These are phyloP conservation scores for Hydnomerulius pinastri DNA, from an alignment of 768 basidiomycete genomes.

Conservation along the genomic window DNA sequence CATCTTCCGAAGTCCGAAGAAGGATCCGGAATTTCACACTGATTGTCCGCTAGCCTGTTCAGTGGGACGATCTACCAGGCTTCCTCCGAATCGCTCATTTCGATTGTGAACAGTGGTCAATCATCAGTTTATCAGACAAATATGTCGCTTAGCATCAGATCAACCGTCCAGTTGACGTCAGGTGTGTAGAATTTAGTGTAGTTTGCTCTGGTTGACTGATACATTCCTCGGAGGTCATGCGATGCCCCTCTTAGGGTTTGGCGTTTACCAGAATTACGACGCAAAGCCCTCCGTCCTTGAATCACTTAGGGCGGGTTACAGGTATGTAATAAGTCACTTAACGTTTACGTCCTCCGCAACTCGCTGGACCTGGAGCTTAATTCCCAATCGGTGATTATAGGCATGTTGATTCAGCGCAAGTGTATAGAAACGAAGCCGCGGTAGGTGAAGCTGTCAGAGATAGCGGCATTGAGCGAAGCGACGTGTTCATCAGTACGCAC, in stretches of 20 bases:
- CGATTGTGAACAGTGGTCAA: too few relatives aligned
- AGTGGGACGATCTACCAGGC: too few relatives aligned
- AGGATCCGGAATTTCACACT: too few relatives aligned
- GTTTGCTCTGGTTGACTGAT: conserved; percentile 4
- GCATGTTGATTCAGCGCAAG: conserved; percentile 74
- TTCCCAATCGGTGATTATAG: conserved; percentile 33
- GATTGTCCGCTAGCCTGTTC: too few relatives aligned
- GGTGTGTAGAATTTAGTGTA: conserved; percentile 28
- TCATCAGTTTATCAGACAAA: conserved; percentile 2
- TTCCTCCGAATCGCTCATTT: conserved; percentile 10
- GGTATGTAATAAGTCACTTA: conserved; percentile 32
- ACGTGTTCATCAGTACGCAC: conserved; percentile 69
- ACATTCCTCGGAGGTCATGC: conserved; percentile 41
- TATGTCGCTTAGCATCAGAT: conserved; percentile 33
- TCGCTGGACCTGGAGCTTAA: background rate
- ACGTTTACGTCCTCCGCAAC: background rate
- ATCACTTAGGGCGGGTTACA: conserved; percentile 68
- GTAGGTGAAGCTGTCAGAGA: conserved; percentile 62
- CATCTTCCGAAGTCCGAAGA: conserved; percentile 10
- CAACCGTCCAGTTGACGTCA: conserved; percentile 35
- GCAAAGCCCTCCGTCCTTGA: conserved; percentile 56
- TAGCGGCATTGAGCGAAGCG: conserved; percentile 54
- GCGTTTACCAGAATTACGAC: conserved; percentile 68
- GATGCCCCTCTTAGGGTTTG: conserved; percentile 71
- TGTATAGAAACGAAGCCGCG: conserved; percentile 63